Conservation (phyloP, 2,329 filamentous ascomycete genomes). For the Mariannaea elegans region DNA sequence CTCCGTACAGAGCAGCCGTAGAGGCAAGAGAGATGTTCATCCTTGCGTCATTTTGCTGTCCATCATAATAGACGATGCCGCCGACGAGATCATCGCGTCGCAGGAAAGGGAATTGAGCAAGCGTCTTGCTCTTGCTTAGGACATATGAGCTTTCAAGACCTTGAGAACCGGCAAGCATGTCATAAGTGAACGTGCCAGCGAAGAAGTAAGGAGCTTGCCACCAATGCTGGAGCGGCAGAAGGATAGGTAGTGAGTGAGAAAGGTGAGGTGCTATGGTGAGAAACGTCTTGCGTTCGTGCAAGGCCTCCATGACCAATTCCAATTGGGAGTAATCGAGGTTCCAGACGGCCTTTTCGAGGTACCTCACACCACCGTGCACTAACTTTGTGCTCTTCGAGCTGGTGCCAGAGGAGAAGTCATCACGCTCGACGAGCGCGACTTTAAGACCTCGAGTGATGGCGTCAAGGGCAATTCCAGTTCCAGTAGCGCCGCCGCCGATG, state of each 20-base stretch:
- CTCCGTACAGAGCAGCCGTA: slow-evolving; percentile 82
- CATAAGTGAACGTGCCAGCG: slow-evolving; percentile 79
- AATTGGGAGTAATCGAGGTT: slow-evolving; percentile 87
- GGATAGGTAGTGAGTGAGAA: slow-evolving; percentile 82
- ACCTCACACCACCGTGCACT: slow-evolving; percentile 85
- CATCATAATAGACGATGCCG: slow-evolving; percentile 86
- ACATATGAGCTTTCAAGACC: slow-evolving; percentile 88
- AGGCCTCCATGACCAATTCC: slow-evolving; percentile 80
- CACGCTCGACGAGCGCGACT: slow-evolving; percentile 82
- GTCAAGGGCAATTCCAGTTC: slow-evolving; percentile 82
- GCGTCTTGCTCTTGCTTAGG: slow-evolving; percentile 77
- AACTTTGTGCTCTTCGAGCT: slow-evolving; percentile 90
- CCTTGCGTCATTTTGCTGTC: slow-evolving; percentile 85
- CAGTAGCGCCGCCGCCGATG: slow-evolving; percentile 82
- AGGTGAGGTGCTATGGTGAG: slow-evolving; percentile 85
- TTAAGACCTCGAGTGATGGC: slow-evolving; percentile 81
- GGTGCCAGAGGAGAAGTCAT: slow-evolving; percentile 84
- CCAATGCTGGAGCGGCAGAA: slow-evolving; percentile 84
- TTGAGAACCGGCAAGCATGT: slow-evolving; percentile 81
- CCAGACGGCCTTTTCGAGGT: slow-evolving; percentile 87
- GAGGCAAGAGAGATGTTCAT: slow-evolving; percentile 88
- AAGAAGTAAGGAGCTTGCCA: slow-evolving; percentile 83
- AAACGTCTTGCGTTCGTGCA: slow-evolving; percentile 85
- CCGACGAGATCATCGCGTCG: slow-evolving; percentile 78
- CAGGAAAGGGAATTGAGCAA: slow-evolving; percentile 82